Conservation (phyloP, 2,329 filamentous ascomycete species). For the Paecilomyces dactylethromorphus region DNA sequence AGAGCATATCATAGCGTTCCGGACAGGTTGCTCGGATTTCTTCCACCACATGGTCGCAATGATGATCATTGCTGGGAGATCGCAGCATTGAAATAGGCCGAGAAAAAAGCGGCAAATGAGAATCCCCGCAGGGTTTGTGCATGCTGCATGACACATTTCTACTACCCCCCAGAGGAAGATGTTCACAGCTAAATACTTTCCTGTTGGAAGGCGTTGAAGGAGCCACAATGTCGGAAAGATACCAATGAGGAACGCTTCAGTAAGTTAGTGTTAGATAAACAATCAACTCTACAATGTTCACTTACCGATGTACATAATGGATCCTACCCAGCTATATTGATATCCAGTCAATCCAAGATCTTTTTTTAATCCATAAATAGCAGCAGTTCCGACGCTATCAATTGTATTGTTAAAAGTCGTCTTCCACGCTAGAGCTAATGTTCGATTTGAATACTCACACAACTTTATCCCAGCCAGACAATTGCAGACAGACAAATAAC, state of each 20-base stretch:
- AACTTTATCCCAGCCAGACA: conserved; percentile 4
- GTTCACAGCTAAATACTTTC: background rate
- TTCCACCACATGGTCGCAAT: background rate
- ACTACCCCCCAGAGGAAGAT: background rate
- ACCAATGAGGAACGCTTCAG: background rate
- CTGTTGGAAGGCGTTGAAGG: background rate
- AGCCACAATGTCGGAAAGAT: background rate
- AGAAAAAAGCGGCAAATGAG: background rate
- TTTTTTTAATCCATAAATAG: conserved; percentile 15
- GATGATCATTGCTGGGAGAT: conserved; percentile 1
- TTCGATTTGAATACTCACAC: background rate
- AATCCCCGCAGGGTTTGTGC: background rate
- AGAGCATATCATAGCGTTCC: conserved; percentile 1
- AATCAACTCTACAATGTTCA: background rate
- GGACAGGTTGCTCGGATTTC: background rate
- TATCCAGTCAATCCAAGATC: conserved; percentile 14
- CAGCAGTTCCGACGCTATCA: conserved; percentile 3
- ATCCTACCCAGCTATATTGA: conserved; percentile 18
- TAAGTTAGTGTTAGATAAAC: background rate
- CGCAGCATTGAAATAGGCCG: background rate
- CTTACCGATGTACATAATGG: conserved; percentile 15
- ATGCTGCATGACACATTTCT: background rate
- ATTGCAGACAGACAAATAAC: conserved; percentile 2
- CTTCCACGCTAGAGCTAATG: background rate
- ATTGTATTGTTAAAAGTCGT: background rate